phyloP scores from a whole-genome alignment of 75 land plant species.

The Selaginella moellendorffii region DNA sequence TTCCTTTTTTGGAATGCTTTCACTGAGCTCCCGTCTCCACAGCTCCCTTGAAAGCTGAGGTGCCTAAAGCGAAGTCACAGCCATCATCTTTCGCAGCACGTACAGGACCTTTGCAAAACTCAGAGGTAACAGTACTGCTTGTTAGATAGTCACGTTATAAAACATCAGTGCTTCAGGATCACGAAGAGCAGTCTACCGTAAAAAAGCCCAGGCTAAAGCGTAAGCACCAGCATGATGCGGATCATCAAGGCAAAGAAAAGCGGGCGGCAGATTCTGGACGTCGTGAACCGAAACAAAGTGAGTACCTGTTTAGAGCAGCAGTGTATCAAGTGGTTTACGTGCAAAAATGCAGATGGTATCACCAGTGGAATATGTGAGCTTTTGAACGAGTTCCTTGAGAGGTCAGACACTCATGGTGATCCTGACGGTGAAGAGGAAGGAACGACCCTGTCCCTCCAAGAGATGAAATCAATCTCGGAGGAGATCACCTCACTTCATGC shows the following conservation, averaged over 20 bases:
- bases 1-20: too few relatives aligned
- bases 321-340: too few relatives aligned
- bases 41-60: neutral
- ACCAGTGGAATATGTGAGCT: conserved; percentile 37
- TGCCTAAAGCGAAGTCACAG: neutral
- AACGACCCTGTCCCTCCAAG: conserved; percentile 37
- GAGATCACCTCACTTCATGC: conserved; percentile 50
- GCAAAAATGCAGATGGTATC: conserved; percentile 42
- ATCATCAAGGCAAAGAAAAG: conserved; percentile 3
- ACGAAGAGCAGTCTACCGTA: neutral
- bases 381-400: conserved; percentile 61
- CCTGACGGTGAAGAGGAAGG: conserved; percentile 51
- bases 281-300: conserved; percentile 7
- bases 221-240: conserved; percentile 23
- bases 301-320: too few relatives aligned
- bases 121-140: neutral
- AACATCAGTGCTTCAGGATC: neutral
- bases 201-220: conserved; percentile 7
- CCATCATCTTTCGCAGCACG: neutral
- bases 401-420: conserved; percentile 48
- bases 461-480: conserved; percentile 48
- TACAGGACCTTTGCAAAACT: neutral
- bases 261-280: neutral
- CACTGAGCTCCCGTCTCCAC: neutral
- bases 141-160: too few relatives aligned